Evolutionary conservation across 1,284 basidiomycete species (phyloP).

Genomic region (Mycosarcoma maydis): DNA sequence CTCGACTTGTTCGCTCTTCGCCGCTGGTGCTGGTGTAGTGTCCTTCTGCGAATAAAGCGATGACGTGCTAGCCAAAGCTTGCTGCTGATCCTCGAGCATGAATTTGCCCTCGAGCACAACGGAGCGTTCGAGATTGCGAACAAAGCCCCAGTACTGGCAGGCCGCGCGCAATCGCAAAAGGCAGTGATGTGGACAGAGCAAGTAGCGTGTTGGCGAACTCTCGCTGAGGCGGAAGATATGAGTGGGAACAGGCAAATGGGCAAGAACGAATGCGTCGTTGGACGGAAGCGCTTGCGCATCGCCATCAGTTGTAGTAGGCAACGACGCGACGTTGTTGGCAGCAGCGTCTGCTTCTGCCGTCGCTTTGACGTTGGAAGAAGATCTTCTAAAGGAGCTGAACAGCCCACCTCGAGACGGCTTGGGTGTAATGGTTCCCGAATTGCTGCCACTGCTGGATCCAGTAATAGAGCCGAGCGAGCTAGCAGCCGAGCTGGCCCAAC

Average conservation of each 20-base stretch:
- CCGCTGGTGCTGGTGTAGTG: not conserved
- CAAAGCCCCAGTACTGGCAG: constrained; percentile 64
- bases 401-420: constrained; percentile 43
- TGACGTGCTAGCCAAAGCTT: constrained; percentile 7
- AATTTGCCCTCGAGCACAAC: constrained; percentile 64
- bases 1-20: constrained; percentile 27
- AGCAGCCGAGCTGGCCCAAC: constrained; percentile 48
- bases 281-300: constrained; percentile 5
- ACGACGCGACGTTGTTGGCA: not conserved
- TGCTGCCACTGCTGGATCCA: constrained; percentile 26
- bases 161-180: constrained; percentile 57
- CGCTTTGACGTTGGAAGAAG: constrained; percentile 19
- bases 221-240: constrained; percentile 65
- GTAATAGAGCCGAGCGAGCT: constrained; percentile 45
- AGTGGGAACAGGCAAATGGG: constrained; percentile 56
- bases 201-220: constrained; percentile 51
- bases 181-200: constrained; percentile 65
- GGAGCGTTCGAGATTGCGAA: constrained; percentile 62
- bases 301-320: constrained; percentile 2
- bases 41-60: constrained; percentile 19
- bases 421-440: constrained; percentile 30
- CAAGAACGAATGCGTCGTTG: not conserved
- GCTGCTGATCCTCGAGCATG: constrained; percentile 42
- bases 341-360: constrained; percentile 5
- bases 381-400: constrained; percentile 48